phyloP scores from a whole-genome alignment of 2,329 filamentous ascomycete genomes.

The Clarireedia monteithiana region DNA sequence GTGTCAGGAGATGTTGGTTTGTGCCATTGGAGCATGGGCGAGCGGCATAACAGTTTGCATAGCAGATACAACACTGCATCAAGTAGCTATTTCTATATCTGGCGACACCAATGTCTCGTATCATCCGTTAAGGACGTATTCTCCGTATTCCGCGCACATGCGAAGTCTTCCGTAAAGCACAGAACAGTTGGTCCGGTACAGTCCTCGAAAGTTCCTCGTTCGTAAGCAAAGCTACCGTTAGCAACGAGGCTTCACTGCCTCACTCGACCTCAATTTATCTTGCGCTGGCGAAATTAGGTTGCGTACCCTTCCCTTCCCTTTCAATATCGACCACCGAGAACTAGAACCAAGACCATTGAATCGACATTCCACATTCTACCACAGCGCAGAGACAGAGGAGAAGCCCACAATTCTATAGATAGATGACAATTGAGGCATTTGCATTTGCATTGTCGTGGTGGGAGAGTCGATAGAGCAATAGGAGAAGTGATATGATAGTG shows the following conservation, averaged over 20 bases:
- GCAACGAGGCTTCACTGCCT: neutral
- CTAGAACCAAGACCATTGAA: neutral
- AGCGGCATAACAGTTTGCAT: neutral
- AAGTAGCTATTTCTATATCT: too few species aligned
- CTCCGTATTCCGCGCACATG: too few species aligned
- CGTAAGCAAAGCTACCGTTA: neutral
- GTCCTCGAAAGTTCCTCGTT: too few species aligned
- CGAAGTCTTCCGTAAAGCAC: too few species aligned
- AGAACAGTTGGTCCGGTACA: too few species aligned
- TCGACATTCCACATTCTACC: neutral
- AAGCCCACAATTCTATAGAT: conserved; percentile 6
- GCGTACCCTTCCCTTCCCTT: neutral
- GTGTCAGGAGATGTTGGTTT: neutral
- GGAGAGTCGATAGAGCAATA: neutral
- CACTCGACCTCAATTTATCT: neutral
- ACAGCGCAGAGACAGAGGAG: neutral
- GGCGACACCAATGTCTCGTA: too few species aligned
- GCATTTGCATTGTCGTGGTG: neutral
- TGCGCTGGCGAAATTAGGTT: neutral
- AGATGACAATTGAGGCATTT: neutral
- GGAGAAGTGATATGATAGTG: neutral
- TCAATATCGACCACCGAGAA: neutral
- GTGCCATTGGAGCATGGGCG: neutral
- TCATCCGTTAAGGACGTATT: too few species aligned
- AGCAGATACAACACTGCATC: neutral